Evolutionary conservation across 805 yeast species (phyloP).

Genomic region (Monosporozyma aerobia): DNA sequence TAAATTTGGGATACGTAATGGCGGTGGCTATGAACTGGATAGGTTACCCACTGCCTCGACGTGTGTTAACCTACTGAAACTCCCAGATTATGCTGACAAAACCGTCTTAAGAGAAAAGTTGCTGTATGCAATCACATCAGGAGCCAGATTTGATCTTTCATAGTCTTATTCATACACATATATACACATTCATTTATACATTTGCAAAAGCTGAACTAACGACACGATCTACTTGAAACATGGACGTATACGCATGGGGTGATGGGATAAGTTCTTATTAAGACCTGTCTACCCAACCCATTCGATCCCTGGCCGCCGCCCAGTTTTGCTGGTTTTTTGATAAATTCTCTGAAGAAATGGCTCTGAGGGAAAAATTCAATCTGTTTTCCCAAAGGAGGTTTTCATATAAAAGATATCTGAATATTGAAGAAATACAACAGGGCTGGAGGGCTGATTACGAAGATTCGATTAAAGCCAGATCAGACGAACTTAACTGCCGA

Average conservation of each 20-base stretch:
- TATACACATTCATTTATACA: not conserved
- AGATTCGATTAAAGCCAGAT: not conserved
- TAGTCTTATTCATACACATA: constrained; percentile 17
- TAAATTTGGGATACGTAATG: constrained; percentile 65
- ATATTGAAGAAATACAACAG: not conserved
- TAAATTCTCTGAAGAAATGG: not conserved
- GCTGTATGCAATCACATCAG: constrained; percentile 68
- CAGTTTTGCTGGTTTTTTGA: not conserved
- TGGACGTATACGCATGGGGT: too few species aligned
- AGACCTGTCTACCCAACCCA: not conserved
- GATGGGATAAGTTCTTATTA: too few species aligned
- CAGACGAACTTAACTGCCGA: not conserved
- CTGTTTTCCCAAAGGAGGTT: not conserved
- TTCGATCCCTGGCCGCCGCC: not conserved
- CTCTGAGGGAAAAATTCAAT: not conserved
- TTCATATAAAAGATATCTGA: not conserved
- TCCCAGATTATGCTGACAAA: constrained; percentile 74
- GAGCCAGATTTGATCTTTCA: constrained; percentile 81
- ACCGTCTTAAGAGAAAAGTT: constrained; percentile 50
- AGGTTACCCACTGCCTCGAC: constrained; percentile 89
- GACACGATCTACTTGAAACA: too few species aligned
- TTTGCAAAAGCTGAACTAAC: too few species aligned
- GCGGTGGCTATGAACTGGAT: constrained; percentile 40
- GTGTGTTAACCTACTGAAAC: constrained; percentile 76
- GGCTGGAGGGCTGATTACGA: not conserved